phyloP scores from a whole-genome alignment of 495 filamentous ascomycete genomes.

The Talaromyces wortmannii region DNA sequence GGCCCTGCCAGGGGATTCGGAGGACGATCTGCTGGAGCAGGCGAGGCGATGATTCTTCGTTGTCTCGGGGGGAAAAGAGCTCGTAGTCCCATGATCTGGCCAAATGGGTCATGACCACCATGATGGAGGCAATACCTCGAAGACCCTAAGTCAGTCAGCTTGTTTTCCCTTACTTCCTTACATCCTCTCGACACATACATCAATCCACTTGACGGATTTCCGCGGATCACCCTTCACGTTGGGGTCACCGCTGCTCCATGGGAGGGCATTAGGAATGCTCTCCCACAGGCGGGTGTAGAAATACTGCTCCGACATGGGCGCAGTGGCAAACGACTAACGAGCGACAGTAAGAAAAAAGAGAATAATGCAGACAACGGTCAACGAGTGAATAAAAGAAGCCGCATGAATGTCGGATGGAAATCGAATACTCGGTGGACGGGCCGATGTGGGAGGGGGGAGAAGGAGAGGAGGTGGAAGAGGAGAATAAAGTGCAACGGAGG shows the following conservation, averaged over 20 bases:
- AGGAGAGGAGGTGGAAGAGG: not conserved
- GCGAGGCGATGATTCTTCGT: slow-evolving; percentile 36
- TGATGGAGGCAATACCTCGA: slow-evolving; percentile 55
- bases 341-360: not conserved
- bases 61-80: slow-evolving; percentile 47
- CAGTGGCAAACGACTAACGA: not conserved
- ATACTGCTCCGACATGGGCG: not conserved
- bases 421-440: too few species aligned
- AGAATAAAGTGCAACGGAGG: too few species aligned
- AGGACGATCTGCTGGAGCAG: slow-evolving; percentile 54
- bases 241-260: slow-evolving; percentile 24
- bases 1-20: slow-evolving; percentile 57
- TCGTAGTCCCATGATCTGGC: slow-evolving; percentile 51
- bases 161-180: not conserved
- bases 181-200: slow-evolving; percentile 37
- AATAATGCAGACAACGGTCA: not conserved
- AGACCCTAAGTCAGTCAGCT: slow-evolving; percentile 39
- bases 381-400: not conserved
- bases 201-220: slow-evolving; percentile 65
- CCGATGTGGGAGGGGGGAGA: too few species aligned
- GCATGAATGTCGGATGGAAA: not conserved
- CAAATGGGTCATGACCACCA: slow-evolving; percentile 59
- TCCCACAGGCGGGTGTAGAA: slow-evolving; percentile 26
- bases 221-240: slow-evolving; percentile 27
- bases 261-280: slow-evolving; percentile 11